These are phyloP conservation scores for Filobasidium floriforme DNA, from an alignment of 768 basidiomycete species.

Conservation along the genomic window DNA sequence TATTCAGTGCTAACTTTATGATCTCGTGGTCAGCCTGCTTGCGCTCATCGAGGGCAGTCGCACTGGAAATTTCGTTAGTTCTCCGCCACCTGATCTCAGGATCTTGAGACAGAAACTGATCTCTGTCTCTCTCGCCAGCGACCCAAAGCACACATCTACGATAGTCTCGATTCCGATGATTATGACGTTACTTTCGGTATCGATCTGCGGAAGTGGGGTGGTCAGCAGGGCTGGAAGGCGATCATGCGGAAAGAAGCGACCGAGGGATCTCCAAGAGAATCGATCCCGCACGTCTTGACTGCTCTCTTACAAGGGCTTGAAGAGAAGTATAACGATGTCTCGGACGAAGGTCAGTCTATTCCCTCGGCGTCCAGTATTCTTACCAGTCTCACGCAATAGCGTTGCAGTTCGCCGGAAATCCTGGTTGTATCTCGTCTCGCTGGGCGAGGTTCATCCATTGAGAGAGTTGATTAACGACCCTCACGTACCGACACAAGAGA, in stretches of 20 bases:
- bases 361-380: background rate
- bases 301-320: slow-evolving; percentile 60
- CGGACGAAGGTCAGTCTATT: slow-evolving; percentile 57
- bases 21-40: slow-evolving; percentile 26
- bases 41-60: slow-evolving; percentile 87
- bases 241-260: slow-evolving; percentile 47
- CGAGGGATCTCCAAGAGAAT: slow-evolving; percentile 51
- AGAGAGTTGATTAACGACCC: slow-evolving; percentile 70
- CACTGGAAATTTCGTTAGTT: slow-evolving; percentile 69
- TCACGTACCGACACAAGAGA: slow-evolving; percentile 46
- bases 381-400: background rate
- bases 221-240: slow-evolving; percentile 62
- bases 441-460: slow-evolving; percentile 72
- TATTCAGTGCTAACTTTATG: background rate
- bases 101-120: background rate
- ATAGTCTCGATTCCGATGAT: slow-evolving; percentile 58
- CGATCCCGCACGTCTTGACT: slow-evolving; percentile 65
- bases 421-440: slow-evolving; percentile 87
- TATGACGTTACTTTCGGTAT: slow-evolving; percentile 86
- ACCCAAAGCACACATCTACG: slow-evolving; percentile 71
- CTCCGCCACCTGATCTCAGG: too few species aligned
- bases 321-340: slow-evolving; percentile 57
- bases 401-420: slow-evolving; percentile 68
- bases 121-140: slow-evolving; percentile 44
- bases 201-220: slow-evolving; percentile 80